Evolutionary conservation across 805 yeast genomes (phyloP).

Genomic region (Wickerhamiella domercqiae): DNA sequence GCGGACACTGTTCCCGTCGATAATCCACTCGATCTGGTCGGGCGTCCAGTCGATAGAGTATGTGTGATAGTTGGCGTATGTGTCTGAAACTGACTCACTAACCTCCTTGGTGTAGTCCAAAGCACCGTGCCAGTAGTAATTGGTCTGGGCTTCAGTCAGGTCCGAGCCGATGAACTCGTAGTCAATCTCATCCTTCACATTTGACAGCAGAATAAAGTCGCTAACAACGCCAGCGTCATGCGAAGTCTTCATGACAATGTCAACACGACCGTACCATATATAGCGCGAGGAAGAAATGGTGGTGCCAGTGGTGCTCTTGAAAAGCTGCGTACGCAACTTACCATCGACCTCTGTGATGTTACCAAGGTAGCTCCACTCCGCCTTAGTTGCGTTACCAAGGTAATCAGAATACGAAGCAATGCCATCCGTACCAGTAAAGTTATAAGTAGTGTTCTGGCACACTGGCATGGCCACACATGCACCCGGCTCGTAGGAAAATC

Average conservation of each 20-base stretch:
- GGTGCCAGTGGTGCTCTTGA: slow-evolving; percentile 56
- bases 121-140: slow-evolving; percentile 64
- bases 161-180: slow-evolving; percentile 72
- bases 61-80: slow-evolving; percentile 55
- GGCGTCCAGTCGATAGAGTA: slow-evolving; percentile 74
- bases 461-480: slow-evolving; percentile 83
- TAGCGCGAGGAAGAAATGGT: slow-evolving; percentile 65
- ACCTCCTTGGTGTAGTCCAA: slow-evolving; percentile 49
- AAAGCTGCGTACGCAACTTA: slow-evolving; percentile 60
- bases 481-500: slow-evolving; percentile 42
- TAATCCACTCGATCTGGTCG: slow-evolving; percentile 51
- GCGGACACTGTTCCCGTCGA: slow-evolving; percentile 57
- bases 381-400: slow-evolving; percentile 54
- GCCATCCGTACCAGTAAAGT: slow-evolving; percentile 23
- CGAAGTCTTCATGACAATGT: slow-evolving; percentile 56
- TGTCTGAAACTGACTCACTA: slow-evolving; percentile 29
- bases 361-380: slow-evolving; percentile 57
- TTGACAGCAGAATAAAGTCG: slow-evolving; percentile 67
- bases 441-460: slow-evolving; percentile 32
- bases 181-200: slow-evolving; percentile 84
- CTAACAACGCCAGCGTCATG: slow-evolving; percentile 68
- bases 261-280: slow-evolving; percentile 78
- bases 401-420: slow-evolving; percentile 28
- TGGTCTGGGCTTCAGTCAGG: slow-evolving; percentile 52
- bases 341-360: slow-evolving; percentile 34